Evolutionary conservation across 495 filamentous ascomycete genomes (phyloP).

Genomic region (Extremus antarcticus): DNA sequence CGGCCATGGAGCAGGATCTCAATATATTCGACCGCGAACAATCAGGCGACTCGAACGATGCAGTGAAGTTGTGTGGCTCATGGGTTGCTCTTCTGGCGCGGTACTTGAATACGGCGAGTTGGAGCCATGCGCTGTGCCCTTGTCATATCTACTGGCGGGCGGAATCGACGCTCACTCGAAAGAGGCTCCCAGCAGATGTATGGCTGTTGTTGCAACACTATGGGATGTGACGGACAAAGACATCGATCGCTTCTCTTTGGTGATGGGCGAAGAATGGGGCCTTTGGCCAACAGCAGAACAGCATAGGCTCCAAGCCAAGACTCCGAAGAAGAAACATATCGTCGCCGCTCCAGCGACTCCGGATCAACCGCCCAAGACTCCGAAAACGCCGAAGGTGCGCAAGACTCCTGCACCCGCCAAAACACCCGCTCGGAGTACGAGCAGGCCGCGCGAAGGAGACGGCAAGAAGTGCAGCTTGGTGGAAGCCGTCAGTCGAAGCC

Average conservation of each 20-base stretch:
- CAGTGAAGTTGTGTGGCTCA: constrained; percentile 70
- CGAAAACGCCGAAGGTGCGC: constrained; percentile 7
- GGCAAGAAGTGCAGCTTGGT: constrained; percentile 42
- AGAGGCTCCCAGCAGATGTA: constrained; percentile 1
- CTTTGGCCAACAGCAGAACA: constrained; percentile 32
- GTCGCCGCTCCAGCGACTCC: constrained; percentile 12
- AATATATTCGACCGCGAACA: constrained; percentile 74
- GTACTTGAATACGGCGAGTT: constrained; percentile 76
- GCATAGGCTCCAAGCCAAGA: constrained; percentile 20
- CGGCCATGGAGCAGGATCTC: constrained; percentile 88
- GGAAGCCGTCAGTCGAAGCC: constrained; percentile 64
- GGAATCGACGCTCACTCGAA: constrained; percentile 13
- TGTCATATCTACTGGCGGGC: constrained; percentile 82
- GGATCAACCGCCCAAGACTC: constrained; percentile 9
- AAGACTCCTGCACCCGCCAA: constrained; percentile 14
- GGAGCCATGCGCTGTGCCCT: constrained; percentile 77
- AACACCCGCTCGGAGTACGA: constrained; percentile 15
- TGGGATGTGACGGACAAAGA: constrained; percentile 98
- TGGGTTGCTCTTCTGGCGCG: constrained; percentile 78
- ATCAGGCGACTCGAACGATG: constrained; percentile 65
- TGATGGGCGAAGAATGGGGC: constrained; percentile 76
- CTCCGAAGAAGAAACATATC: constrained; percentile 8
- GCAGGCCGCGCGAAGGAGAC: constrained; percentile 4
- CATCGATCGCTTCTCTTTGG: constrained; percentile 78
- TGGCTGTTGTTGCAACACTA: constrained; percentile 72